Percentiles rank a stretch among this genome's conserved stretches.
phyloP scores from a whole-genome alignment of 148 eudicot genomes.

The Diospyros lotus region DNA sequence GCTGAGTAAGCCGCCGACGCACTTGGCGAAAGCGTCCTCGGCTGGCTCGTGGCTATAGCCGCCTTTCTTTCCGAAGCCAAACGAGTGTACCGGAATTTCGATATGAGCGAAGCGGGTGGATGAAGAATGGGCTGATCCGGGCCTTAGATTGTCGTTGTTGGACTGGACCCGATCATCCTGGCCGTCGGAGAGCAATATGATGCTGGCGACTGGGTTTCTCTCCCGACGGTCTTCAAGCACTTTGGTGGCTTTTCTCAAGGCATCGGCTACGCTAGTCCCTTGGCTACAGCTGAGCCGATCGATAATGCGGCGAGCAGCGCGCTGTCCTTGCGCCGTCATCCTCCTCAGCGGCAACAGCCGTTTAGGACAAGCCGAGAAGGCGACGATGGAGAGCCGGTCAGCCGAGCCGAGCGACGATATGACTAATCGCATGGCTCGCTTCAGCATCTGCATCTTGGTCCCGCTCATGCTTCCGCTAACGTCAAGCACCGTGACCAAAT shows the following conservation, averaged over 20 bases:
- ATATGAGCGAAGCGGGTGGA: slow-evolving; percentile 64
- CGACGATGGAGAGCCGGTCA: slow-evolving; percentile 68
- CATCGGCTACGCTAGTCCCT: slow-evolving; percentile 53
- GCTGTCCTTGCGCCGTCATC: slow-evolving; percentile 72
- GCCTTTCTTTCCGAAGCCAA: slow-evolving; percentile 29
- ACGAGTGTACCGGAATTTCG: slow-evolving; percentile 65
- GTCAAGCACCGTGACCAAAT: slow-evolving; percentile 75
- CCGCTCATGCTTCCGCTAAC: slow-evolving; percentile 70
- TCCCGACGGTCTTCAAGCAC: slow-evolving; percentile 74
- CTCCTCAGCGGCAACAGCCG: slow-evolving; percentile 58
- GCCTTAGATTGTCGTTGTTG: slow-evolving; percentile 22
- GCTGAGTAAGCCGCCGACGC: slow-evolving; percentile 72
- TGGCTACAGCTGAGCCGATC: slow-evolving; percentile 50
- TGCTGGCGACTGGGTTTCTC: slow-evolving; percentile 76
- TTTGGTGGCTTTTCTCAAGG: slow-evolving; percentile 54
- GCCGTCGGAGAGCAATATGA: slow-evolving; percentile 76
- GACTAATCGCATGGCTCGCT: slow-evolving; percentile 77
- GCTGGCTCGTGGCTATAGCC: slow-evolving; percentile 25
- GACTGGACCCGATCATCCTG: slow-evolving; percentile 36
- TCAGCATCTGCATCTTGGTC: slow-evolving; percentile 65
- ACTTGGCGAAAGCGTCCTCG: slow-evolving; percentile 61
- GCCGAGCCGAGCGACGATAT: slow-evolving; percentile 69
- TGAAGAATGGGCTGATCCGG: slow-evolving; percentile 22
- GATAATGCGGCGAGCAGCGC: slow-evolving; percentile 59
- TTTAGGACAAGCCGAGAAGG: slow-evolving; percentile 56